Conservation (phyloP, 805 yeast genomes). For the Metschnikowia cubensis region DNA sequence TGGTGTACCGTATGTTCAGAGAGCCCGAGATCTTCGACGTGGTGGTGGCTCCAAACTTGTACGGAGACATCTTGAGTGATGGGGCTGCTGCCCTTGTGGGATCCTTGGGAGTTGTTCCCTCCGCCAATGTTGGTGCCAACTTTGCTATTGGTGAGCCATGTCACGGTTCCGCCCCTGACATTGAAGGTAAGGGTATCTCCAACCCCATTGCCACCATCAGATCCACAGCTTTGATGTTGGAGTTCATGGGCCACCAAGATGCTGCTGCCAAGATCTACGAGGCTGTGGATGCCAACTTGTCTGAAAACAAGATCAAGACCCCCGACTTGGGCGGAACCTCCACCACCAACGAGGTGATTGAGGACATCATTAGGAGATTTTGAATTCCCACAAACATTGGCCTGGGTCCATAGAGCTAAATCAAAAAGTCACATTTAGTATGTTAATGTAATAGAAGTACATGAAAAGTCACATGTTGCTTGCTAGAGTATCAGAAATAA, state of each 20-base stretch:
- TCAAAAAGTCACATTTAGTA: background rate
- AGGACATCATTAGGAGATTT: conserved; percentile 64
- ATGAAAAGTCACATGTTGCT: no score
- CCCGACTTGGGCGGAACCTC: conserved; percentile 95
- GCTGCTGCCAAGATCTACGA: conserved; percentile 89
- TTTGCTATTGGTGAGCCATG: conserved; percentile 99
- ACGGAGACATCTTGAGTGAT: conserved; percentile 94
- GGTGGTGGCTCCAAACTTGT: conserved; percentile 96
- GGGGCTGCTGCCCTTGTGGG: conserved; percentile 99
- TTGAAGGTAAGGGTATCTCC: conserved; percentile 90
- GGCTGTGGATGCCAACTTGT: conserved; percentile 91
- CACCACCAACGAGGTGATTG: conserved; percentile 80
- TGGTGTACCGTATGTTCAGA: conserved; percentile 98
- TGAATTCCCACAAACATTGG: conserved; percentile 10
- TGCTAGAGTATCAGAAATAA: no score
- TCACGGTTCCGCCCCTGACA: conserved; percentile 99
- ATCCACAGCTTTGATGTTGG: conserved; percentile 95
- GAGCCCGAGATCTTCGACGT: conserved; percentile 97
- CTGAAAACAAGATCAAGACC: conserved; percentile 73
- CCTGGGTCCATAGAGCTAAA: background rate
- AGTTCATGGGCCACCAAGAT: conserved; percentile 85
- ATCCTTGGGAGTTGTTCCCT: conserved; percentile 95
- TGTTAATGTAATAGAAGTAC: no score
- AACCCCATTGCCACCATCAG: conserved; percentile 98
- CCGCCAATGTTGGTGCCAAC: conserved; percentile 94